These are phyloP conservation scores for Gastrolobium bilobum DNA, from an alignment of 306 rosid species.

Conservation along the genomic window DNA sequence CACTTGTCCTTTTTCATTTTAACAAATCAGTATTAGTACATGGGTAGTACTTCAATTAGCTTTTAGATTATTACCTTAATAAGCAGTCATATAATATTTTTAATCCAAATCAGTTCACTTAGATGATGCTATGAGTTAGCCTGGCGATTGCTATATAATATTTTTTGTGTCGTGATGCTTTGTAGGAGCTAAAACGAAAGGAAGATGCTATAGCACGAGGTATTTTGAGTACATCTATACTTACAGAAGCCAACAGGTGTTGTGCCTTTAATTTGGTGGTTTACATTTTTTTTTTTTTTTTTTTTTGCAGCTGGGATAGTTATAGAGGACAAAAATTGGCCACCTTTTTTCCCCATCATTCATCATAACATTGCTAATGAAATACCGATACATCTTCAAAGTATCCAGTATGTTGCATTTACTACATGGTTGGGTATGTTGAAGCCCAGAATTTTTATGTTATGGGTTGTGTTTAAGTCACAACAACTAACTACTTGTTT, in stretches of 20 bases:
- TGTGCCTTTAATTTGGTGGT: slow-evolving; percentile 28
- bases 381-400: slow-evolving; percentile 91
- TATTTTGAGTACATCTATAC: slow-evolving; percentile 52
- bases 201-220: slow-evolving; percentile 86
- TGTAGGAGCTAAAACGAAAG: slow-evolving; percentile 82
- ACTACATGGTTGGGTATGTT: slow-evolving; percentile 89
- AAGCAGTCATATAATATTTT: slow-evolving; percentile 13
- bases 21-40: slow-evolving; percentile 17
- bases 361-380: slow-evolving; percentile 90
- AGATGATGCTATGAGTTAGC: slow-evolving; percentile 27
- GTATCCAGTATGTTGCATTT: slow-evolving; percentile 85
- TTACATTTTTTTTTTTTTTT: slow-evolving; percentile 25
- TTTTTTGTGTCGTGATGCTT: slow-evolving; percentile 40
- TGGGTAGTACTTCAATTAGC: slow-evolving; percentile 12
- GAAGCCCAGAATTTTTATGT: slow-evolving; percentile 24
- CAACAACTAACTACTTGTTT: slow-evolving; percentile 31
- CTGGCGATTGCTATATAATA: slow-evolving; percentile 5
- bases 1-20: slow-evolving; percentile 3
- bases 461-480: slow-evolving; percentile 36
- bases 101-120: slow-evolving; percentile 14
- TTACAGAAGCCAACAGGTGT: not conserved
- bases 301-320: slow-evolving; percentile 80
- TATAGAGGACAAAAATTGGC: slow-evolving; percentile 89
- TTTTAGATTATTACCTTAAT: slow-evolving; percentile 20
- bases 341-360: slow-evolving; percentile 81